Conservation (phyloP, 2,329 filamentous ascomycete species). For the Colletotrichum coccodes region DNA sequence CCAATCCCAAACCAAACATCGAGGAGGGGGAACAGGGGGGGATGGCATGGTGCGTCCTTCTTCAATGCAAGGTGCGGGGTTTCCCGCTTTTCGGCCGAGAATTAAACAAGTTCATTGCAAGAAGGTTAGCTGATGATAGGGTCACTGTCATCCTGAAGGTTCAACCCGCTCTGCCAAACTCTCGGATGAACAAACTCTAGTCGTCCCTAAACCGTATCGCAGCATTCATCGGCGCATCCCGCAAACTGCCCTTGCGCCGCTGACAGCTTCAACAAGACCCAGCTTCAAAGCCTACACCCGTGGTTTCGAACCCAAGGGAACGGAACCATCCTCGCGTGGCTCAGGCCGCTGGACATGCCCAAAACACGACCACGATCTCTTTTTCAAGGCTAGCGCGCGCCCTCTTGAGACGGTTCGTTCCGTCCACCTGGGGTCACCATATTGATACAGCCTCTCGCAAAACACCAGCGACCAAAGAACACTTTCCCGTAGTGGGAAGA, state of each 20-base stretch:
- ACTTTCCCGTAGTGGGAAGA: background rate
- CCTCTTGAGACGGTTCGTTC: background rate
- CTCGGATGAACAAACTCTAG: background rate
- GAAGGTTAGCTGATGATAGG: background rate
- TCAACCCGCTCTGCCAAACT: background rate
- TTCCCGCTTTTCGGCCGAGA: background rate
- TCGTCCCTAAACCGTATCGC: background rate
- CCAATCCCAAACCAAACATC: background rate
- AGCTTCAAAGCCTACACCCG: background rate
- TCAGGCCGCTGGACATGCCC: background rate
- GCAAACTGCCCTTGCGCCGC: background rate
- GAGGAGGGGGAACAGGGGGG: background rate
- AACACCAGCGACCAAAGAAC: background rate
- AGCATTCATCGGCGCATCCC: background rate
- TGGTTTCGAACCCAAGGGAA: background rate
- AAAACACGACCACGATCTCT: background rate
- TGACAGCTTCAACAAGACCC: background rate
- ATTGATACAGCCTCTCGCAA: background rate
- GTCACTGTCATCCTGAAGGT: background rate
- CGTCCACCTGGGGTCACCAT: background rate
- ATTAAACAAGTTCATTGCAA: background rate
- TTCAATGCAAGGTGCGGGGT: constrained; percentile 22
- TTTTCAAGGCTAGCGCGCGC: background rate
- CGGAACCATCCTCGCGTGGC: constrained; percentile 15
- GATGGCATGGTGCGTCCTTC: background rate